Evolutionary conservation across 2,329 filamentous ascomycete species (phyloP).

Genomic region (Ascochyta clinopodiicola): DNA sequence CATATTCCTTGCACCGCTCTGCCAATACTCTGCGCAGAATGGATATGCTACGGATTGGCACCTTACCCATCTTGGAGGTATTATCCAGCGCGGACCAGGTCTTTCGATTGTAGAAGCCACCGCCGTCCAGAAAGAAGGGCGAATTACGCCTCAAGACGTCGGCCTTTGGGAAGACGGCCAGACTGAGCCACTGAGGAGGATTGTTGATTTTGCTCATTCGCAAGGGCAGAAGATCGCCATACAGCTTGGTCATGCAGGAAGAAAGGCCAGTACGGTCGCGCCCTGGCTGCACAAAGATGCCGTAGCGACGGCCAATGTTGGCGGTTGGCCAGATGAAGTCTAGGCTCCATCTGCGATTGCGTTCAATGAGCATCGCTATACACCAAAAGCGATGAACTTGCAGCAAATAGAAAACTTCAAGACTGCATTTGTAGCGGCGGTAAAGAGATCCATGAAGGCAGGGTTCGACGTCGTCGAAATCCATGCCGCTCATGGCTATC

Average conservation of each 20-base stretch:
- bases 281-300: conserved; percentile 13
- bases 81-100: conserved; percentile 26
- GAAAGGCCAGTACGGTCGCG: conserved; percentile 24
- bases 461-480: too few relatives aligned
- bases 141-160: conserved; percentile 23
- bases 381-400: neutral
- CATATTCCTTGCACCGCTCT: conserved; percentile 31
- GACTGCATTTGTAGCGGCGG: too few relatives aligned
- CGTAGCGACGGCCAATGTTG: conserved; percentile 19
- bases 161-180: conserved; percentile 27
- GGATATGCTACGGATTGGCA: conserved; percentile 28
- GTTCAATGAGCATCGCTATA: neutral
- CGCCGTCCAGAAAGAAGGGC: conserved; percentile 23
- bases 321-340: conserved; percentile 31
- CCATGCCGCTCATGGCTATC: too few relatives aligned
- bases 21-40: conserved; percentile 28
- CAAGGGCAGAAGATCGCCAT: conserved; percentile 19
- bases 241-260: conserved; percentile 29
- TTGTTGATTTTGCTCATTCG: conserved; percentile 25
- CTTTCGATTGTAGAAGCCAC: conserved; percentile 30
- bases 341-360: conserved; percentile 22
- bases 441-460: too few relatives aligned
- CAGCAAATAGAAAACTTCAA: too few relatives aligned
- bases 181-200: conserved; percentile 19
- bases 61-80: conserved; percentile 26